phyloP scores from a whole-genome alignment of 2,329 filamentous ascomycete genomes.

The Blastomyces gilchristii region DNA sequence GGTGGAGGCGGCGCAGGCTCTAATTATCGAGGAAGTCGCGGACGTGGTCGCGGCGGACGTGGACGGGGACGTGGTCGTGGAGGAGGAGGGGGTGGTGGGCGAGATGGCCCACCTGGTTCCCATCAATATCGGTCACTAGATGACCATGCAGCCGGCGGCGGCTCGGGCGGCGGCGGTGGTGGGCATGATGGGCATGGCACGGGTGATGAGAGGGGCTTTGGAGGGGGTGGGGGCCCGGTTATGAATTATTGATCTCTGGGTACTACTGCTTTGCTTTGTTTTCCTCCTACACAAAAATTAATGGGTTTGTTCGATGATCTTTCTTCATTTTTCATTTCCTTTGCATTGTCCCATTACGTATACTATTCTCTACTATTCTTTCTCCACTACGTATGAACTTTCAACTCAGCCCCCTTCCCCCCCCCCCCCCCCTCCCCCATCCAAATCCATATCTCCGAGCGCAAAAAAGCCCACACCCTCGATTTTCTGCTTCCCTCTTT shows the following conservation, averaged over 20 bases:
- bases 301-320: not conserved
- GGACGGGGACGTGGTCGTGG: constrained; percentile 30
- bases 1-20: not conserved
- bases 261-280: not conserved
- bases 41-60: constrained; percentile 31
- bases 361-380: not conserved
- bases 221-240: constrained; percentile 22
- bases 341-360: not conserved
- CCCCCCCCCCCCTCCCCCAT: too few relatives aligned
- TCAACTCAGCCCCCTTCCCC: not conserved
- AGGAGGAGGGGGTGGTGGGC: constrained; percentile 31
- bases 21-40: constrained; percentile 24
- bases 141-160: constrained; percentile 36
- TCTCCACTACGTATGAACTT: not conserved
- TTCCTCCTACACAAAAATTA: not conserved
- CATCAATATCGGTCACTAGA: constrained; percentile 57
- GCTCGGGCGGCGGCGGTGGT: constrained; percentile 9
- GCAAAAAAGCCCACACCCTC: too few relatives aligned
- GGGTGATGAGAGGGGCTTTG: constrained; percentile 22
- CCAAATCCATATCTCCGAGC: too few relatives aligned
- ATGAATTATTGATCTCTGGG: constrained; percentile 30
- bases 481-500: too few relatives aligned
- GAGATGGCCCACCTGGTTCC: constrained; percentile 32
- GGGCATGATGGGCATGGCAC: constrained; percentile 21
- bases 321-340: not conserved